Evolutionary conservation across 192 early-diverging fungal species (phyloP), one percentile per base, ranked within the genome.

Genomic region (Martensiomyces pterosporus): DNA sequence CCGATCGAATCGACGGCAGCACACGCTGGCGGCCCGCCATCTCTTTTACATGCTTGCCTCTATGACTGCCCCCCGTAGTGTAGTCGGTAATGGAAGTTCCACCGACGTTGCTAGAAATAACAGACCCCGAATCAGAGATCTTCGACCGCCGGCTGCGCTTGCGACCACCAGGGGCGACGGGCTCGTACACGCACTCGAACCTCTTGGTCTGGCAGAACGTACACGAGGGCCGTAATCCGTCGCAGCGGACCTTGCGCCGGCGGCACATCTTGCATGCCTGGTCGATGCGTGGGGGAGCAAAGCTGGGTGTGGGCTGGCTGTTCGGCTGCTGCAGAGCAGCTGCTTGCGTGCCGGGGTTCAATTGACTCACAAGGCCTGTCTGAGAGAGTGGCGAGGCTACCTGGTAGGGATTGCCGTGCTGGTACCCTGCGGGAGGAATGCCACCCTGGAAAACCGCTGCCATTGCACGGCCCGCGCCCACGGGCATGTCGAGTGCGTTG

Each of bases 211-310:
- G 29, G 55, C 76, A 78, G 49, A 73, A 73, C 13, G 43, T 35
- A 47, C 76, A 78, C 26, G 57, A 25, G 3, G 76, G 76, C 13
- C 68, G 59, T 37, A 9, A 36, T 13, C 76, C 76, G 41, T 78
- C 66, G 47, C 76, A 78, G 19, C 64, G 64, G 27, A 78, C 76
- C 37, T 78, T 78, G 57, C 70, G 69, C 13, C 70, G 68, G 18
- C 76, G 76, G 38, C 76, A 78, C 61, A 68, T 68, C 29, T 64
- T 67, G 54, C 76, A 78, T 16, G 76, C 76, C 52, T 64, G 72
- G 45, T 64, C 61, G 35, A 75, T 47, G 34, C 72, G 65, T 21
- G 60, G 42, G 14, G 52, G 43, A 2, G 47, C n/a, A 6, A 26
- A 21, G 25, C 37, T 41, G 7, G 23, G 16, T 27, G 38, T 55